phyloP scores from a whole-genome alignment of 441 rosid species.

The Hura crepitans region DNA sequence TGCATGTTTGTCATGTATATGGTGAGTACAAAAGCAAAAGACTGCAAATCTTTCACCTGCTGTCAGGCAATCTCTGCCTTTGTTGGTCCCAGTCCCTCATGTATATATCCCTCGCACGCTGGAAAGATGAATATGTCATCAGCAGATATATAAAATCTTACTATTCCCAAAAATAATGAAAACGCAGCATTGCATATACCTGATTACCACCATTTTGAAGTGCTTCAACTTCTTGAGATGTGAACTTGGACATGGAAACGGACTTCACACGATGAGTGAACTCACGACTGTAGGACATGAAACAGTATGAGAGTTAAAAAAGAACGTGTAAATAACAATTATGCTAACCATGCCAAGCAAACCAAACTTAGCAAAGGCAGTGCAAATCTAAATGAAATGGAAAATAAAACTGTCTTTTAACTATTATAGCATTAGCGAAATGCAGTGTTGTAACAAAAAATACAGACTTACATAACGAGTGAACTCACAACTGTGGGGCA shows the following conservation, averaged over 20 bases:
- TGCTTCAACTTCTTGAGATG: slow-evolving; percentile 92
- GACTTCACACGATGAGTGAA: slow-evolving; percentile 96
- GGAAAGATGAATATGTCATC: slow-evolving; percentile 29
- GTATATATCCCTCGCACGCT: slow-evolving; percentile 93
- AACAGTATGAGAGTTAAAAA: slow-evolving; percentile 6
- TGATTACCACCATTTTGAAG: slow-evolving; percentile 98
- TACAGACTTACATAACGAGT: too few species aligned
- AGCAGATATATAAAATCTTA: slow-evolving; percentile 22
- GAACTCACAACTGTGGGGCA: too few species aligned
- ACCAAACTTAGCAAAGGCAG: neutral
- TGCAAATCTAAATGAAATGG: neutral
- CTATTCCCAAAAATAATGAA: slow-evolving; percentile 15
- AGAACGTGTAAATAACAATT: slow-evolving; percentile 13
- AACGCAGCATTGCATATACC: slow-evolving; percentile 37
- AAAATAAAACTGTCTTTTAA: neutral
- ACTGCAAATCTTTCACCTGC: slow-evolving; percentile 47
- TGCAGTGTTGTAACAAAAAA: too few species aligned
- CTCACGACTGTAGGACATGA: slow-evolving; percentile 65
- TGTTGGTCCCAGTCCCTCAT: slow-evolving; percentile 80
- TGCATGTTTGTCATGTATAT: slow-evolving; percentile 6
- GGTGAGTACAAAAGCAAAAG: slow-evolving; percentile 22
- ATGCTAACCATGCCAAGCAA: neutral
- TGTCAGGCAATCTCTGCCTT: slow-evolving; percentile 82
- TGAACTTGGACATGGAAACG: slow-evolving; percentile 93
- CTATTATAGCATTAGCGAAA: neutral